A percentile compares a stretch with the other conserved stretches of the same genome.
Conservation (phyloP, 1,284 basidiomycete genomes). For the Marasmius tenuissimus region DNA sequence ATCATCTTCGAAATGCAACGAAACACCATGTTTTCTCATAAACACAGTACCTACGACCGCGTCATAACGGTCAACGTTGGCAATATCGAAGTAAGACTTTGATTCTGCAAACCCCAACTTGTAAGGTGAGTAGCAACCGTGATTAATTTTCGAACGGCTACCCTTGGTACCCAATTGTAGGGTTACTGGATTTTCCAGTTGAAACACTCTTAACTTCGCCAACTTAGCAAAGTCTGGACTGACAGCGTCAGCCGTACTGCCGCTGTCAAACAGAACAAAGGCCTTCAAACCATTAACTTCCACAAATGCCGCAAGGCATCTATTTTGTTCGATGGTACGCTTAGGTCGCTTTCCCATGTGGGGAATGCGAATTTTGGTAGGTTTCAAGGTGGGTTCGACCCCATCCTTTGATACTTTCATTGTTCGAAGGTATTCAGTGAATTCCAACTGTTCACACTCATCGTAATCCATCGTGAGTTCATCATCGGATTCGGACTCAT, state of each 20-base stretch:
- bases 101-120: too few relatives aligned
- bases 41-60: too few relatives aligned
- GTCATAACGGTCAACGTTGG: too few relatives aligned
- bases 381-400: not conserved
- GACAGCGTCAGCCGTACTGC: conserved; percentile 20
- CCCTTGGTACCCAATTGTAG: too few relatives aligned
- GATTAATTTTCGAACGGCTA: too few relatives aligned
- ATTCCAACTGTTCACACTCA: not conserved
- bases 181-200: conserved; percentile 7
- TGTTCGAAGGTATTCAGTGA: not conserved
- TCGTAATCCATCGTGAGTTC: not conserved
- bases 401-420: not conserved
- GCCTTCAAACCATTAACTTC: conserved; percentile 18
- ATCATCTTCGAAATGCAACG: not conserved
- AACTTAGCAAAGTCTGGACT: conserved; percentile 19
- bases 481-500: not conserved
- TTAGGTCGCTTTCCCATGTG: not conserved
- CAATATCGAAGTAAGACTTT: conserved; percentile 14
- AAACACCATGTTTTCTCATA: not conserved
- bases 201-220: conserved; percentile 4
- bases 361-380: not conserved
- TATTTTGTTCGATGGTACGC: not conserved
- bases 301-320: conserved; percentile 9
- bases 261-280: conserved; percentile 21
- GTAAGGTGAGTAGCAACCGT: too few relatives aligned